These are phyloP conservation scores for Chlamydomonas applanata DNA, from an alignment of 139 green algal species.

Conservation along the genomic window DNA sequence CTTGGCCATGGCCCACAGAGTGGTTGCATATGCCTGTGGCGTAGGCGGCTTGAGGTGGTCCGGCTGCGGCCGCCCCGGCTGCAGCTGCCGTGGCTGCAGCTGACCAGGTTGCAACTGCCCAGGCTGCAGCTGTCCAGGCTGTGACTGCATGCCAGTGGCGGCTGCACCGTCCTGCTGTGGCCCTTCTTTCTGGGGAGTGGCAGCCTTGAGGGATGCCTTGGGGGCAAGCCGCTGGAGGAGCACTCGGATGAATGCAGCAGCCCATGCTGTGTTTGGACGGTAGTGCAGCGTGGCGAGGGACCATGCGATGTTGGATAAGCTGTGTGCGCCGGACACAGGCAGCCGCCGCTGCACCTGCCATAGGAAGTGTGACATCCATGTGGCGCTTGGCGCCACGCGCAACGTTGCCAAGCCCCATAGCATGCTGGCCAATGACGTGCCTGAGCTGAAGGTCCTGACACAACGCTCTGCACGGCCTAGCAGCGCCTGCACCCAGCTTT, in stretches of 20 bases:
- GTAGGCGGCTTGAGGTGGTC: too few species aligned
- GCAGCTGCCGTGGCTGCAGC: too few species aligned
- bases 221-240: background rate
- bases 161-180: background rate
- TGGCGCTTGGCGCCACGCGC: constrained; percentile 1
- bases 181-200: too few species aligned
- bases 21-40: background rate
- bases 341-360: constrained; percentile 18
- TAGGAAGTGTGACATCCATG: constrained; percentile 27
- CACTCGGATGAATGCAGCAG: background rate
- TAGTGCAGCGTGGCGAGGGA: constrained; percentile 14
- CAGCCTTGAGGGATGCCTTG: too few species aligned
- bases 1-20: background rate
- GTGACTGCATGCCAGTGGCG: background rate
- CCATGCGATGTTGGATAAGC: constrained; percentile 13
- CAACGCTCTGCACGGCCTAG: background rate
- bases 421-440: background rate
- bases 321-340: background rate
- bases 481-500: background rate
- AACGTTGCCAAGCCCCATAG: constrained; percentile 17
- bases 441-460: background rate
- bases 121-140: too few species aligned
- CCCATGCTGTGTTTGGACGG: constrained; percentile 13
- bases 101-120: too few species aligned
- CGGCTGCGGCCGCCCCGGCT: too few species aligned